phyloP scores from a whole-genome alignment of 768 basidiomycete species.

The Mycena vitilis region DNA sequence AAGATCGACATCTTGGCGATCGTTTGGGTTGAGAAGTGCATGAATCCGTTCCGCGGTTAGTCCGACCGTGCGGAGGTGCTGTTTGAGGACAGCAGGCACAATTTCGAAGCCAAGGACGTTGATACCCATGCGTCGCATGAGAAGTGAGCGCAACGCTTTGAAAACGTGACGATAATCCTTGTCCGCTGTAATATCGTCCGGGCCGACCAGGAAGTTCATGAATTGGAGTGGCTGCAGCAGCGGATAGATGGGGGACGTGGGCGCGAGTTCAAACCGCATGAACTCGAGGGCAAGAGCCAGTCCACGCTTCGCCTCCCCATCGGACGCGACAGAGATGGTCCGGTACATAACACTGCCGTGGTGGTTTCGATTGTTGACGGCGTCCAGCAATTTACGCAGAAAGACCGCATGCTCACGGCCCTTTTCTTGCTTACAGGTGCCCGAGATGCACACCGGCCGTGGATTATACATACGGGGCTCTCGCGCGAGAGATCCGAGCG shows the following conservation, averaged over 20 bases:
- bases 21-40: slow-evolving; percentile 42
- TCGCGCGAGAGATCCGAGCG: background rate
- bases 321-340: slow-evolving; percentile 6
- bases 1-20: slow-evolving; percentile 48
- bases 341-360: slow-evolving; percentile 21
- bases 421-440: slow-evolving; percentile 1
- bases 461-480: slow-evolving; percentile 6
- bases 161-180: slow-evolving; percentile 25
- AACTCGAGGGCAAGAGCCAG: background rate
- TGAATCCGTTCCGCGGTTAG: slow-evolving; percentile 13
- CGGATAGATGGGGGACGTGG: background rate
- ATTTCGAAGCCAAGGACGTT: slow-evolving; percentile 12
- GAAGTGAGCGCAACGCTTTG: background rate
- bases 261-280: slow-evolving; percentile 1
- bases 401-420: background rate
- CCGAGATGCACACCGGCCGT: slow-evolving; percentile 8
- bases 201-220: slow-evolving; percentile 12
- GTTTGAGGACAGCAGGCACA: slow-evolving; percentile 3
- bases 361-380: background rate
- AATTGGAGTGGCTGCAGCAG: slow-evolving; percentile 4
- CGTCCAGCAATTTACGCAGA: background rate
- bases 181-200: slow-evolving; percentile 18
- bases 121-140: slow-evolving; percentile 7
- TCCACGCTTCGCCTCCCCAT: slow-evolving; percentile 22
- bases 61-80: background rate